Conservation (phyloP, 495 filamentous ascomycete genomes). For the Cladorrhinum samala region DNA sequence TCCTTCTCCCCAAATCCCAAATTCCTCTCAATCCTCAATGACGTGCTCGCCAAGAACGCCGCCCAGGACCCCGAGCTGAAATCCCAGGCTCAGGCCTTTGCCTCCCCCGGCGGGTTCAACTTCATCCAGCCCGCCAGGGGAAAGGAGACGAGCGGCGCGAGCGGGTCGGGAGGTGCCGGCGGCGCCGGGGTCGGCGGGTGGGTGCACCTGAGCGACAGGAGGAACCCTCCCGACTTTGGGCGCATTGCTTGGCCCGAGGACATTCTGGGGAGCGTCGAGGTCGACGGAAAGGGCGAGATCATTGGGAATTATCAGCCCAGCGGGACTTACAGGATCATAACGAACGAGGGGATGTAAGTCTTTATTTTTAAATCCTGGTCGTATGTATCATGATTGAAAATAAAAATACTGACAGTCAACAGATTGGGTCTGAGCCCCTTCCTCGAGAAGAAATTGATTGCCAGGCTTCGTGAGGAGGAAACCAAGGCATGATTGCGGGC, state of each 20-base stretch:
- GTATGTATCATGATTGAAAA: background rate
- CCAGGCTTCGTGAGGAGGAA: conserved; percentile 21
- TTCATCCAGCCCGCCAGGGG: conserved; percentile 30
- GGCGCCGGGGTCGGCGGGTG: conserved; percentile 80
- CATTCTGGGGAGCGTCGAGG: conserved; percentile 88
- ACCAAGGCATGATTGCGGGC: conserved; percentile 6
- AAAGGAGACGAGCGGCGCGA: conserved; percentile 67
- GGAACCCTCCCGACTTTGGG: conserved; percentile 85
- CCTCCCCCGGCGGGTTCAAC: conserved; percentile 65
- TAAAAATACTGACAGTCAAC: background rate
- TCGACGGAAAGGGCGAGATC: conserved; percentile 71
- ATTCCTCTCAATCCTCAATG: conserved; percentile 70
- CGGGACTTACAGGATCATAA: conserved; percentile 63
- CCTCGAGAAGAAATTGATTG: conserved; percentile 21
- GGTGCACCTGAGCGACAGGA: conserved; percentile 77
- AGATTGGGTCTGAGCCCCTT: conserved; percentile 25
- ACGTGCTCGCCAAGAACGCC: conserved; percentile 64
- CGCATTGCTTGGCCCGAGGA: conserved; percentile 86
- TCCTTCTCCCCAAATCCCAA: conserved; percentile 70
- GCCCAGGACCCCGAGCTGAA: conserved; percentile 64
- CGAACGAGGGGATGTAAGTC: conserved; percentile 64
- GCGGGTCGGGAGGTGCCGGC: conserved; percentile 74
- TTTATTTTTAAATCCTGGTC: background rate
- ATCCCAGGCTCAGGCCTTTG: conserved; percentile 72
- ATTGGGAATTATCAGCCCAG: conserved; percentile 57